Conservation (phyloP, 2,329 filamentous ascomycete species). For the Diplocarpon rosae region DNA sequence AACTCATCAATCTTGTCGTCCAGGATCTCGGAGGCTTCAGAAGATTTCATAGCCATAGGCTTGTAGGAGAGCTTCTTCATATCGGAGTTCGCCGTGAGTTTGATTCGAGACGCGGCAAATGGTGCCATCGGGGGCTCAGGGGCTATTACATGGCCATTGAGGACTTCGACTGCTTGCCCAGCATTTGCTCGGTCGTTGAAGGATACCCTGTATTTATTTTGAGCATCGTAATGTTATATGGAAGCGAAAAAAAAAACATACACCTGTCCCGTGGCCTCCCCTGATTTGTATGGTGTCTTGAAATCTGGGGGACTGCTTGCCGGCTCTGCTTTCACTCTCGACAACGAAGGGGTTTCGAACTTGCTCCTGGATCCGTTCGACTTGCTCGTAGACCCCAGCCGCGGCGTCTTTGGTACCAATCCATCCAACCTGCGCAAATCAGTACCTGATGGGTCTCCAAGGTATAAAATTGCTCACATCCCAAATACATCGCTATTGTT, state of each 20-base stretch:
- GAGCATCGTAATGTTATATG: not conserved
- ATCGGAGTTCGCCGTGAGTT: constrained; percentile 76
- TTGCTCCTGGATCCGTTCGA: constrained; percentile 23
- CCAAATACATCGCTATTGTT: constrained; percentile 64
- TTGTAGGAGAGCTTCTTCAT: constrained; percentile 86
- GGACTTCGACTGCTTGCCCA: constrained; percentile 70
- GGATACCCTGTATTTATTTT: constrained; percentile 32
- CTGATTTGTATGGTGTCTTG: constrained; percentile 30
- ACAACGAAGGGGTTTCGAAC: constrained; percentile 37
- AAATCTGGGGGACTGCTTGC: constrained; percentile 35
- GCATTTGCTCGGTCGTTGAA: constrained; percentile 71
- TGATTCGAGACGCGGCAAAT: constrained; percentile 66
- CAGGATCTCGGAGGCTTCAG: constrained; percentile 82
- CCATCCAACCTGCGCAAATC: constrained; percentile 46
- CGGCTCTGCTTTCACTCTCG: constrained; percentile 34
- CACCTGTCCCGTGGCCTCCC: constrained; percentile 16
- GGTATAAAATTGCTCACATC: constrained; percentile 43
- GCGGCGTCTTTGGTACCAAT: constrained; percentile 52
- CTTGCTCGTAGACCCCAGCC: constrained; percentile 21
- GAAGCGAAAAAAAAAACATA: constrained; percentile 10
- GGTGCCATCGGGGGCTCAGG: constrained; percentile 61
- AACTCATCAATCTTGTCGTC: constrained; percentile 96
- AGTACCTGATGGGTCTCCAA: constrained; percentile 8
- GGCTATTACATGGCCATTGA: constrained; percentile 63
- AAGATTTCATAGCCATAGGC: constrained; percentile 87